Conservation (phyloP, 169 alveolate species). For the Cryptosporidium sp. region DNA sequence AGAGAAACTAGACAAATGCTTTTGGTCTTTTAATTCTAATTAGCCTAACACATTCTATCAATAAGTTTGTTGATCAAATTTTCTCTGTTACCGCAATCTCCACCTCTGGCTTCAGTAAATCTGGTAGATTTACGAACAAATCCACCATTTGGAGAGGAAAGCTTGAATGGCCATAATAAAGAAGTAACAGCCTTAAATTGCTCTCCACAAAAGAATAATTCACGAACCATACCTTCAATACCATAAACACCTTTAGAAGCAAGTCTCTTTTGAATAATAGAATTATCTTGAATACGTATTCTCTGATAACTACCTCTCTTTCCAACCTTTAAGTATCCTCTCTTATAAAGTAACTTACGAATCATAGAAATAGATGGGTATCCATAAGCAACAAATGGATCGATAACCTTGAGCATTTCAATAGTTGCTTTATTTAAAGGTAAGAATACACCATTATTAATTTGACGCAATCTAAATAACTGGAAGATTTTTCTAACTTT, state of each 20-base stretch:
- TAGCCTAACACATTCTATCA: constrained; percentile 66
- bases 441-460: constrained; percentile 98
- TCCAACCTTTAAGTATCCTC: constrained; percentile 94
- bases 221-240: constrained; percentile 98
- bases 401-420: constrained; percentile 96
- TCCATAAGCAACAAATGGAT: constrained; percentile 98
- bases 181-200: constrained; percentile 98
- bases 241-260: constrained; percentile 89
- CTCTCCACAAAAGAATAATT: constrained; percentile 98
- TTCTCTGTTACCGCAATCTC: constrained; percentile 94
- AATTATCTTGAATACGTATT: constrained; percentile 91
- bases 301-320: constrained; percentile 87
- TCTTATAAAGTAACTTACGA: constrained; percentile 96
- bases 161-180: constrained; percentile 99
- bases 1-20: neutral
- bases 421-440: constrained; percentile 97
- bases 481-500: constrained; percentile 94
- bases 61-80: constrained; percentile 82
- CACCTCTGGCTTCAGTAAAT: constrained; percentile 95
- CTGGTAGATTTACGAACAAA: constrained; percentile 97
- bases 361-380: constrained; percentile 95
- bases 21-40: constrained; percentile 4
- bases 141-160: constrained; percentile 98
- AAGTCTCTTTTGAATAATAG: constrained; percentile 87
- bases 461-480: constrained; percentile 96